Conservation (phyloP, 2,329 filamentous ascomycete species). For the Penicillium sp. region DNA sequence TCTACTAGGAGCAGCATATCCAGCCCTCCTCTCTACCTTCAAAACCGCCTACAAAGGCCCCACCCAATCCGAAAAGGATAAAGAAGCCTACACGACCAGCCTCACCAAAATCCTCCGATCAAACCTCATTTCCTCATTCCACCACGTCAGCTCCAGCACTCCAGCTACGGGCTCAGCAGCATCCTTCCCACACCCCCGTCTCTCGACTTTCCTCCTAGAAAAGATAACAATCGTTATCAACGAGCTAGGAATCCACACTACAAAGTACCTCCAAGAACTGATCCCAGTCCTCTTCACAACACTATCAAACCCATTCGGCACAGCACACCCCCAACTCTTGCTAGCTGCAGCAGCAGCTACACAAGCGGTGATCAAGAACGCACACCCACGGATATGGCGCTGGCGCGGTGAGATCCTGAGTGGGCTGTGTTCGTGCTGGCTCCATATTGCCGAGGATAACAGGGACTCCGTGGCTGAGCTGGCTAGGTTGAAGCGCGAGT, state of each 20-base stretch:
- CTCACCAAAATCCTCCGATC: conserved; percentile 31
- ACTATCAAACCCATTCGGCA: conserved; percentile 66
- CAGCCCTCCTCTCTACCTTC: conserved; percentile 60
- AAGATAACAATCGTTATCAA: conserved; percentile 26
- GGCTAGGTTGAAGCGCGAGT: conserved; percentile 22
- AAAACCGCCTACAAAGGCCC: conserved; percentile 41
- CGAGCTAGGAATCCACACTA: conserved; percentile 37
- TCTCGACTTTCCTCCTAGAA: conserved; percentile 46
- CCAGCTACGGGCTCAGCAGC: conserved; percentile 44
- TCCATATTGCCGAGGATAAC: conserved; percentile 47
- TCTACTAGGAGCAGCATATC: conserved; percentile 65
- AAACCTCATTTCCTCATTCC: conserved; percentile 38
- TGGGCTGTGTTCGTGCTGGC: conserved; percentile 61
- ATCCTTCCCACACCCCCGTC: conserved; percentile 43
- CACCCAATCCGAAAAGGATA: conserved; percentile 20
- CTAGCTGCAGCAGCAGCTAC: conserved; percentile 53
- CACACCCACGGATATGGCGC: conserved; percentile 65
- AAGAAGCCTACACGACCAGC: conserved; percentile 21
- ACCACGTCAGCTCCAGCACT: conserved; percentile 46
- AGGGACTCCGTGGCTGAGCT: conserved; percentile 8
- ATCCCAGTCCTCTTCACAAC: conserved; percentile 64
- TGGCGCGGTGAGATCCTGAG: conserved; percentile 65
- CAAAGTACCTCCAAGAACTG: conserved; percentile 55
- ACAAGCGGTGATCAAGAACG: conserved; percentile 57
- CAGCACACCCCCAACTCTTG: conserved; percentile 54